Evolutionary conservation across 2,329 filamentous ascomycete species (phyloP).

Genomic region (Paecilomyces niveus): DNA sequence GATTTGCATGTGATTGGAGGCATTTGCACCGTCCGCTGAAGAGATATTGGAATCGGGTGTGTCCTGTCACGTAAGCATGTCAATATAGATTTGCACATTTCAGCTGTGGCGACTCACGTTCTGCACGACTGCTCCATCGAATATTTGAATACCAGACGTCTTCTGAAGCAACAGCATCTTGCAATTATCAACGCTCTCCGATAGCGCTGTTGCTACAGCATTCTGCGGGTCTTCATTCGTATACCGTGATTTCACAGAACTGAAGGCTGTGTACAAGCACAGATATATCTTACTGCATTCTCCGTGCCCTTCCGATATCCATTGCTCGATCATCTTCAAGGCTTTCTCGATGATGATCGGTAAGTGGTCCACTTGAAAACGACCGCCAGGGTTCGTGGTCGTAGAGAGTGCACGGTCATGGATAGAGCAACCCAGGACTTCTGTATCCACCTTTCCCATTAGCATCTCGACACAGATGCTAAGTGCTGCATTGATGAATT

Average conservation of each 20-base stretch:
- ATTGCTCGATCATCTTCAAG: background rate
- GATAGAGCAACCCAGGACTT: background rate
- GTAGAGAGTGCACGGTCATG: background rate
- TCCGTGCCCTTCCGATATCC: background rate
- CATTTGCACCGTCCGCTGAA: background rate
- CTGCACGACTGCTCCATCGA: background rate
- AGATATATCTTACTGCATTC: background rate
- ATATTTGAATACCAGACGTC: background rate
- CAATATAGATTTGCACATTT: background rate
- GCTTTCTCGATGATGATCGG: background rate
- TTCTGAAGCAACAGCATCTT: background rate
- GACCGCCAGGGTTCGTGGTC: background rate
- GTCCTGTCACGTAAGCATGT: background rate
- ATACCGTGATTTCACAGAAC: background rate
- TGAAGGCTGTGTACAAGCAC: background rate
- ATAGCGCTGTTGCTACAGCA: background rate
- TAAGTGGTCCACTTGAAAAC: background rate
- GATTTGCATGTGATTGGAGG: background rate
- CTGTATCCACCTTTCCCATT: background rate
- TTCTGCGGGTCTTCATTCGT: background rate
- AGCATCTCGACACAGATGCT: conserved; percentile 23
- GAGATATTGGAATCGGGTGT: background rate
- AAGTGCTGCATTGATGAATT: conserved; percentile 25
- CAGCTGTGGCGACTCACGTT: background rate
- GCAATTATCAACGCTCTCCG: background rate